phyloP scores from a whole-genome alignment of 1,284 basidiomycete species.

The Ceratobasidium papillatum region DNA sequence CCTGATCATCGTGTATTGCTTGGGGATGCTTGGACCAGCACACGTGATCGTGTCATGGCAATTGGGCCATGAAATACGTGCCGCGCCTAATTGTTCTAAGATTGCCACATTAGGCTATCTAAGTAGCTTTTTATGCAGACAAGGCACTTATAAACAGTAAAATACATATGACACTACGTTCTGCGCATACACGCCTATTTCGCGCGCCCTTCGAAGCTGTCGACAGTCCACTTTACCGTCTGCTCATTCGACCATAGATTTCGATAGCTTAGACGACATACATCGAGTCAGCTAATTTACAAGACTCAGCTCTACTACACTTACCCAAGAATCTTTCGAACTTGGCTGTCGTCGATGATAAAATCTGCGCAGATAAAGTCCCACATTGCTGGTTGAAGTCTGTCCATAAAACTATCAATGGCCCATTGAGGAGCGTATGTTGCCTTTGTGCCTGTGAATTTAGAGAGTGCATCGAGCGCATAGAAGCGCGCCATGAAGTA shows the following conservation, averaged over 20 bases:
- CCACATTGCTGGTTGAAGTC: slow-evolving; percentile 26
- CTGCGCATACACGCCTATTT: slow-evolving; percentile 2
- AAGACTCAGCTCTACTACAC: not conserved
- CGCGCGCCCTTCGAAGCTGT: not conserved
- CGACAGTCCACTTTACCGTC: slow-evolving; percentile 26
- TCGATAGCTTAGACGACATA: not conserved
- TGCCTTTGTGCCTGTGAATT: slow-evolving; percentile 2
- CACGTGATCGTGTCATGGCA: slow-evolving; percentile 6
- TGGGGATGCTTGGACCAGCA: not conserved
- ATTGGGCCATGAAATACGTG: not conserved
- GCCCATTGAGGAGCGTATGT: slow-evolving; percentile 20
- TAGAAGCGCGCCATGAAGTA: not conserved
- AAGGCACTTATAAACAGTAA: too few species aligned
- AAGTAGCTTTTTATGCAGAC: too few species aligned
- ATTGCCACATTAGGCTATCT: too few species aligned
- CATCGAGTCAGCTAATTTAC: not conserved
- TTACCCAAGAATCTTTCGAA: slow-evolving; percentile 22
- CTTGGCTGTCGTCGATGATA: slow-evolving; percentile 17
- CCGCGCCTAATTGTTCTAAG: too few species aligned
- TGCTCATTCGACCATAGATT: slow-evolving; percentile 31
- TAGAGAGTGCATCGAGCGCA: not conserved
- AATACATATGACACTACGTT: not conserved
- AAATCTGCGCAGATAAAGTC: slow-evolving; percentile 4
- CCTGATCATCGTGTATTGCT: slow-evolving; percentile 5
- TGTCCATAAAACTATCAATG: not conserved